Base-by-base conservation (phyloP, 768 basidiomycete genomes). In the Suillus americanus region DNA sequence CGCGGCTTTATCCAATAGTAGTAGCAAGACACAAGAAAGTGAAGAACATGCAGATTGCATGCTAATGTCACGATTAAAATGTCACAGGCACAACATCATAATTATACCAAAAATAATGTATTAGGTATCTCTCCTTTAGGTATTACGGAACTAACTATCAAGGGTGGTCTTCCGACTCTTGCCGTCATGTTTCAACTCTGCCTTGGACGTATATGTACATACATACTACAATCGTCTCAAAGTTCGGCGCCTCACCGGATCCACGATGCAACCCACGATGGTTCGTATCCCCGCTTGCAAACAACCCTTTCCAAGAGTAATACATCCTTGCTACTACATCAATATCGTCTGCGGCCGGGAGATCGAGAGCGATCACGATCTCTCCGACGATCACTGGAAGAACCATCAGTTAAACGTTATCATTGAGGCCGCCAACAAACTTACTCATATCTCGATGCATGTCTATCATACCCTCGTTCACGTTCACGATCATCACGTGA, bases 301-400 rank as follows among this genome's bases (percentile, higher is more conserved):
- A 62, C 37, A 41, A 62, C 37, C 48, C 61, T 40, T 62, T 57
- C 51, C 48, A 33, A 57, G 37, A 16, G 56, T 57, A 57, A 57
- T 57, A 37, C 35, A 56, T 35, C 43, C 55, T 45, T 35, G 65
- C n/a, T 13, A 33, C n/a, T 13, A 33, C 62, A 57, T 81, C 76
- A 87, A 70, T 85, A 87, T 69, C 85, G 82, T 77, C 89, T 82
- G 68, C 89, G 79, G 51, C 87, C 83, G 13, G 89, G 89, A 65
- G 89, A 89, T 77, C 89, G 83, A 68, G 89, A 90, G 70, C 89
- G 88, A 77, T 90, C 89, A 68, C 89, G 79, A 74, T 89, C 89
- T 73, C 88, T 79, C 56, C 89, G 84, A 77, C 89, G 85, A 79
- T 90, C 89, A 71, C 88, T 86, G 75, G 16, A 57, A 57, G 37